phyloP scores from a whole-genome alignment of 129 eudicot genomes.

The Dittrichia graveolens region DNA sequence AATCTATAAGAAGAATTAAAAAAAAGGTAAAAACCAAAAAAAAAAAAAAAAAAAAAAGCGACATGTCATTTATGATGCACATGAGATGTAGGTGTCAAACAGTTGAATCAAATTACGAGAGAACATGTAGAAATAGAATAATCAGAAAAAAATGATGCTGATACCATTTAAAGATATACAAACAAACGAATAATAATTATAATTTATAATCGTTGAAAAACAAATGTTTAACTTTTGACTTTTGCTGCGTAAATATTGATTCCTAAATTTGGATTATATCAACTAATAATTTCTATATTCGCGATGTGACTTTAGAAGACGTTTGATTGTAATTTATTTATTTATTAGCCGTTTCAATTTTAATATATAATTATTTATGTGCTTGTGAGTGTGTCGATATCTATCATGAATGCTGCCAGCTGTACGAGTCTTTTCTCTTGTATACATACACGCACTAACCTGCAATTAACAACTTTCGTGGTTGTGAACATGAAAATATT shows the following conservation, averaged over 20 bases:
- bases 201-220: background rate
- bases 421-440: no score
- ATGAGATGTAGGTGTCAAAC: constrained; percentile 19
- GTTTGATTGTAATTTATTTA: no score
- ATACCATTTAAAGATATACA: constrained; percentile 2
- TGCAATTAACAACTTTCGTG: no score
- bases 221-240: background rate
- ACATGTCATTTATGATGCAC: constrained; percentile 24
- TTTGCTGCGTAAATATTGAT: background rate
- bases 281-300: no score
- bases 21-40: background rate
- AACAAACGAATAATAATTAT: background rate
- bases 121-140: background rate
- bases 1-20: background rate
- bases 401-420: no score
- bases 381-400: no score
- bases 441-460: no score
- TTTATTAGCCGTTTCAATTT: no score
- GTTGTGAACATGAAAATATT: no score
- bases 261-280: background rate
- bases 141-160: background rate
- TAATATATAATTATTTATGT: no score
- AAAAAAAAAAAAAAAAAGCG: background rate
- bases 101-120: constrained; percentile 3
- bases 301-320: no score